Evolutionary conservation across 2,329 filamentous ascomycete species (phyloP).

Genomic region (Podosphaera leucotricha): DNA sequence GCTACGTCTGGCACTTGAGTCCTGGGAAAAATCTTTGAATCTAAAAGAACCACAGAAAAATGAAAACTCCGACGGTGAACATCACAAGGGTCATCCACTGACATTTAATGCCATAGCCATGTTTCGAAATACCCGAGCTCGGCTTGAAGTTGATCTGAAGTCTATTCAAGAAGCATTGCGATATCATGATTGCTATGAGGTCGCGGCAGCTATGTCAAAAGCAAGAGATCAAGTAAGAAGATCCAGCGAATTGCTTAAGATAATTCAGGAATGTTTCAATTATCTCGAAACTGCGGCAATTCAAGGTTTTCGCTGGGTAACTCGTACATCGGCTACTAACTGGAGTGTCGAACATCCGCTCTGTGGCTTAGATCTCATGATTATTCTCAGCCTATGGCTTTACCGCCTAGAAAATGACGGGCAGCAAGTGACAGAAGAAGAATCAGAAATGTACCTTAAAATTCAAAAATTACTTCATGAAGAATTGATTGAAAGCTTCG

Average conservation of each 20-base stretch:
- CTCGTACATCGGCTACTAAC: slow-evolving; percentile 90
- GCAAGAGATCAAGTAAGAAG: slow-evolving; percentile 86
- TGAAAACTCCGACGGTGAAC: slow-evolving; percentile 71
- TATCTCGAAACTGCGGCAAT: slow-evolving; percentile 90
- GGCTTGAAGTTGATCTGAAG: slow-evolving; percentile 87
- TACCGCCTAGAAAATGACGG: slow-evolving; percentile 99
- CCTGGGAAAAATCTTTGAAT: slow-evolving; percentile 94
- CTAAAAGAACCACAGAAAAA: slow-evolving; percentile 81
- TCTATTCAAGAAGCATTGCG: slow-evolving; percentile 80
- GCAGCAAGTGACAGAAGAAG: slow-evolving; percentile 65
- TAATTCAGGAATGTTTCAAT: slow-evolving; percentile 92
- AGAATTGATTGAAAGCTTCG: slow-evolving; percentile 62
- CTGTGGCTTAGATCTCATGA: slow-evolving; percentile 90
- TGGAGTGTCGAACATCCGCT: slow-evolving; percentile 98
- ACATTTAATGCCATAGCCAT: slow-evolving; percentile 97
- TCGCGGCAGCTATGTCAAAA: slow-evolving; percentile 87
- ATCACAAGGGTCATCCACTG: slow-evolving; percentile 84
- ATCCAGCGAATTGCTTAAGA: slow-evolving; percentile 92
- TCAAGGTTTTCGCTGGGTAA: slow-evolving; percentile 92
- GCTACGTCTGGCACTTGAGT: slow-evolving; percentile 79
- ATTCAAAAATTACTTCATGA: slow-evolving; percentile 76
- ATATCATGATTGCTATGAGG: slow-evolving; percentile 93
- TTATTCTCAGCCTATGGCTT: slow-evolving; percentile 92
- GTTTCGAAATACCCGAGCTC: slow-evolving; percentile 79
- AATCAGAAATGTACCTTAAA: slow-evolving; percentile 79